Evolutionary conservation across 192 early-diverging fungal species (phyloP).

Genomic region (Backusella tuberculispora): DNA sequence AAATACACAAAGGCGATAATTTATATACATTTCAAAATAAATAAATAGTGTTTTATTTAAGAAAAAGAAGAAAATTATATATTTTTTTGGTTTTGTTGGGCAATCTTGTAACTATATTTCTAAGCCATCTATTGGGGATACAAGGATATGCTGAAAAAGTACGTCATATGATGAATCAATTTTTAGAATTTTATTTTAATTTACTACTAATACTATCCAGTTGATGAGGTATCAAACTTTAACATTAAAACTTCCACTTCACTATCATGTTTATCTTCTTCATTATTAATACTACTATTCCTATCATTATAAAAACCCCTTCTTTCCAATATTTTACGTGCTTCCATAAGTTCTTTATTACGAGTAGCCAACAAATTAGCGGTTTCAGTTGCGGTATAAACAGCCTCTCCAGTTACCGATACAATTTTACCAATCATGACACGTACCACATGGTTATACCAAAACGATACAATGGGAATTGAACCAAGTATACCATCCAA

Average conservation of each 20-base stretch:
- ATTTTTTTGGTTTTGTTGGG: no score
- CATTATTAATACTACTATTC: neutral
- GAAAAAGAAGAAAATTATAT: no score
- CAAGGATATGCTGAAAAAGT: no score
- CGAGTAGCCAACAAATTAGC: slow-evolving; percentile 2
- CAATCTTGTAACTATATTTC: no score
- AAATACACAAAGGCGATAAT: no score
- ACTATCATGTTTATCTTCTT: neutral
- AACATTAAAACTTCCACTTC: neutral
- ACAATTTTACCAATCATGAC: slow-evolving; percentile 48
- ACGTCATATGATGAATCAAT: no score
- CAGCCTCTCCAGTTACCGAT: slow-evolving; percentile 48
- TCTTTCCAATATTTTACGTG: neutral
- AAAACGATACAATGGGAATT: slow-evolving; percentile 54
- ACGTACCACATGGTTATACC: slow-evolving; percentile 57
- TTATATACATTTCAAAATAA: no score
- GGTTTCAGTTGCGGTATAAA: slow-evolving; percentile 43
- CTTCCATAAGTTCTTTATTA: slow-evolving; percentile 18
- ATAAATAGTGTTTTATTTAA: no score
- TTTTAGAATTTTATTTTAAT: no score
- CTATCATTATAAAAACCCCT: neutral
- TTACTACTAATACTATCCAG: no score
- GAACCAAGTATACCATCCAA: slow-evolving; percentile 55
- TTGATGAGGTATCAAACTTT: neutral
- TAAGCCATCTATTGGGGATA: no score